These are phyloP conservation scores for Roridomyces roridus DNA, from an alignment of 768 basidiomycete species.

Conservation along the genomic window DNA sequence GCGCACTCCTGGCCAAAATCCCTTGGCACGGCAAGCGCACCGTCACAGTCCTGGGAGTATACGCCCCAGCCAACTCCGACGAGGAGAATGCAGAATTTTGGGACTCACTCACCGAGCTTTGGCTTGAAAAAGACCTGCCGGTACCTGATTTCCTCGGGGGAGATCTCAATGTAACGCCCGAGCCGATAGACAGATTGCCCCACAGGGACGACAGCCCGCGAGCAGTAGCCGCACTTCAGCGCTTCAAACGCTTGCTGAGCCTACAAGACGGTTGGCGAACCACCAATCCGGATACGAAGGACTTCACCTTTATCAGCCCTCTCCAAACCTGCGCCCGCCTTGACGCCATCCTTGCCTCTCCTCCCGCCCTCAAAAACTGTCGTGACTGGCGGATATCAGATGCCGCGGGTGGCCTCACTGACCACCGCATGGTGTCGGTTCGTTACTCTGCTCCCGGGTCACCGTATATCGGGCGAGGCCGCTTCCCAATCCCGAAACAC, in stretches of 20 bases:
- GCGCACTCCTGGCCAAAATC: conserved; percentile 1
- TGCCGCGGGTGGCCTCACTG: not conserved
- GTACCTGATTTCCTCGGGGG: conserved; percentile 7
- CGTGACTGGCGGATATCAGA: not conserved
- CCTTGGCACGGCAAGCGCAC: conserved; percentile 12
- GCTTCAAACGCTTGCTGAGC: not conserved
- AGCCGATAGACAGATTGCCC: conserved; percentile 5
- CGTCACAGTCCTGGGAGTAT: conserved; percentile 15
- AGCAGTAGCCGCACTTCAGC: not conserved
- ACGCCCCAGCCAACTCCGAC: conserved; percentile 24
- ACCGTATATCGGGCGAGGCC: not conserved
- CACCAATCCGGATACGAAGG: not conserved
- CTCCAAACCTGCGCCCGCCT: not conserved
- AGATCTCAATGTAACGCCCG: conserved; percentile 13
- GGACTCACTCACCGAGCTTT: not conserved
- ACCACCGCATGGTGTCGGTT: not conserved
- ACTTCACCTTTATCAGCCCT: not conserved
- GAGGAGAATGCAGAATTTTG: conserved; percentile 20
- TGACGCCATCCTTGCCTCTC: not conserved
- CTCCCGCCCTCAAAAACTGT: not conserved
- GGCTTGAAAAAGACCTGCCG: not conserved
- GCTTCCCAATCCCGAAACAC: not conserved
- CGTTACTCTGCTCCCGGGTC: not conserved
- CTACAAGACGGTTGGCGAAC: conserved; percentile 18
- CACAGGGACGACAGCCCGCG: not conserved